Percentiles rank a stretch among this genome's conserved stretches.
Conservation (phyloP, 2,329 filamentous ascomycete species). For the Zasmidium angulare region DNA sequence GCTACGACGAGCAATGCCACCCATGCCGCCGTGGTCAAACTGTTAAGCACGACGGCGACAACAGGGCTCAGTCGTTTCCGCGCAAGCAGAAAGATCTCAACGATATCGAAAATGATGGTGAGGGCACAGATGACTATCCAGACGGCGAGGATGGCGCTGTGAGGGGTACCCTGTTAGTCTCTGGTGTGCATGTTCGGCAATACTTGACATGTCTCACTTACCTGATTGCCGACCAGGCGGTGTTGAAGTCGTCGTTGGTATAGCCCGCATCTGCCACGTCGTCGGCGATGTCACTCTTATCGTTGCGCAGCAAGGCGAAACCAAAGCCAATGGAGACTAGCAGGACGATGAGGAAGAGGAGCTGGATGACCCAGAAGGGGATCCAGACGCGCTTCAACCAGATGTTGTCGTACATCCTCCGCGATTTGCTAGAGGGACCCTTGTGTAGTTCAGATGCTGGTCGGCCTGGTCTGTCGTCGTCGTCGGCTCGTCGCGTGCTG, state of each 20-base stretch:
- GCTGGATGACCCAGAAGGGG: constrained; percentile 30
- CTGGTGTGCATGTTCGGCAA: constrained; percentile 12
- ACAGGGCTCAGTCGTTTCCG: constrained; percentile 25
- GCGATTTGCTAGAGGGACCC: neutral
- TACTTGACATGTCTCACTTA: constrained; percentile 17
- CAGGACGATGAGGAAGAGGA: constrained; percentile 20
- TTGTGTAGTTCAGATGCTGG: neutral
- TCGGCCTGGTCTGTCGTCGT: neutral
- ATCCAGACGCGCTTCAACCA: constrained; percentile 32
- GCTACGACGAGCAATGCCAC: constrained; percentile 24
- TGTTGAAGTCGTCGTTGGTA: neutral
- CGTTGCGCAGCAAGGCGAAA: constrained; percentile 2
- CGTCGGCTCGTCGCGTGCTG: neutral
- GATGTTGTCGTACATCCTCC: constrained; percentile 22
- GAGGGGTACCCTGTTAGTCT: constrained; percentile 19
- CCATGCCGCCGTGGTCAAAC: constrained; percentile 28
- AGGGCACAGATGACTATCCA: constrained; percentile 22
- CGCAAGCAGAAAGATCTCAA: constrained; percentile 28
- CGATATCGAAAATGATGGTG: constrained; percentile 28
- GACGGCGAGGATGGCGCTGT: constrained; percentile 22
- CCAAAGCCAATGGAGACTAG: constrained; percentile 8
- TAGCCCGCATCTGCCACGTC: neutral
- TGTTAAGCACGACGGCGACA: constrained; percentile 25
- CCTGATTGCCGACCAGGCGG: constrained; percentile 10
- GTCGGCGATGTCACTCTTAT: constrained; percentile 5